Conservation (phyloP, 345 rosid species). For the Syzygium jambos region DNA sequence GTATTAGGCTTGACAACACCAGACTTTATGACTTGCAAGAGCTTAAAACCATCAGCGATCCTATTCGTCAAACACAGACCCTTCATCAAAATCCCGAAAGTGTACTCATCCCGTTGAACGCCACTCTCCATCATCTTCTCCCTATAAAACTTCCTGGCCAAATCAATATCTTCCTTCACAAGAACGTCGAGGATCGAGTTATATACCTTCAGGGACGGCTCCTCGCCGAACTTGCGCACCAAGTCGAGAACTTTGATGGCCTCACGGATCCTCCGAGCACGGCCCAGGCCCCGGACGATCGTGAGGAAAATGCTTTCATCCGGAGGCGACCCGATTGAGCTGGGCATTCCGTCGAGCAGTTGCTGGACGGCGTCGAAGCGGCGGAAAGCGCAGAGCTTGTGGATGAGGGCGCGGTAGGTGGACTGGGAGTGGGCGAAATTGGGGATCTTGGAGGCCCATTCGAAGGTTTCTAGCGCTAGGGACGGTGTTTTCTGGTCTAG, state of each 20-base stretch:
- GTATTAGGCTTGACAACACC: slow-evolving; percentile 38
- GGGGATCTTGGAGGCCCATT: slow-evolving; percentile 63
- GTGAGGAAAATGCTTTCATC: slow-evolving; percentile 61
- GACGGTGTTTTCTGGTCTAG: slow-evolving; percentile 63
- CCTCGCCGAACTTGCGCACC: slow-evolving; percentile 30
- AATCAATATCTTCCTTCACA: slow-evolving; percentile 77
- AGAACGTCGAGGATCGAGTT: slow-evolving; percentile 72
- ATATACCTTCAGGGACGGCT: slow-evolving; percentile 59
- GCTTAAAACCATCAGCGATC: slow-evolving; percentile 77
- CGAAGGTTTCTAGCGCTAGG: slow-evolving; percentile 57
- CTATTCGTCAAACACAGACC: slow-evolving; percentile 89
- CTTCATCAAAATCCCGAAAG: slow-evolving; percentile 82
- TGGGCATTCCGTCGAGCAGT: slow-evolving; percentile 90
- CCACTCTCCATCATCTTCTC: slow-evolving; percentile 66
- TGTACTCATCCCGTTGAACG: slow-evolving; percentile 67
- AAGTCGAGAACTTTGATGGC: slow-evolving; percentile 47
- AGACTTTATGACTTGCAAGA: slow-evolving; percentile 63
- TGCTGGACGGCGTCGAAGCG: slow-evolving; percentile 50
- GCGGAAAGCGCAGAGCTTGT: slow-evolving; percentile 51
- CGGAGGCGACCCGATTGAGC: slow-evolving; percentile 50
- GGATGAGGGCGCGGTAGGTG: slow-evolving; percentile 66
- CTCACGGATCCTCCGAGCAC: slow-evolving; percentile 41
- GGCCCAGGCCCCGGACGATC: slow-evolving; percentile 57
- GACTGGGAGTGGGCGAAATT: slow-evolving; percentile 64
- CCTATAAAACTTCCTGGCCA: slow-evolving; percentile 74